Percentiles rank a stretch among this genome's conserved stretches.
phyloP scores from a whole-genome alignment of 1,139 yeast genomes.

The Blastobotrys petasosporus region DNA sequence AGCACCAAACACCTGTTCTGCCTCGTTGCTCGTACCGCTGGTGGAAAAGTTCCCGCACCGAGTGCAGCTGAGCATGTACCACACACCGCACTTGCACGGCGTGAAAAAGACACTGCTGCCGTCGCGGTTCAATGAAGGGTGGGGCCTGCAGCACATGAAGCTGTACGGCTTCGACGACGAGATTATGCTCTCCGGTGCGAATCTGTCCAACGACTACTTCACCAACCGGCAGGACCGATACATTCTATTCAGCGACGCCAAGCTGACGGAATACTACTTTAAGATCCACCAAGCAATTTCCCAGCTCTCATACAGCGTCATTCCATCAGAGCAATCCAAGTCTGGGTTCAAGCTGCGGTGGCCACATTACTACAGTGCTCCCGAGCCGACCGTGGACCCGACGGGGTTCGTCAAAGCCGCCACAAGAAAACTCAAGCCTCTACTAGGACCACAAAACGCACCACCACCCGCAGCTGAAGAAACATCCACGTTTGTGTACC shows the following conservation, averaged over 20 bases:
- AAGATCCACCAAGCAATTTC: slow-evolving; percentile 61
- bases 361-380: slow-evolving; percentile 51
- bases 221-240: slow-evolving; percentile 96
- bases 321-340: slow-evolving; percentile 24
- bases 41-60: slow-evolving; percentile 57
- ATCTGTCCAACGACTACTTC: slow-evolving; percentile 83
- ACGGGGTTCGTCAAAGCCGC: slow-evolving; percentile 55
- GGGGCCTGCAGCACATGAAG: slow-evolving; percentile 96
- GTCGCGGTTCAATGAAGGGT: slow-evolving; percentile 79
- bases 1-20: slow-evolving; percentile 73
- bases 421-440: slow-evolving; percentile 50
- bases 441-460: slow-evolving; percentile 35
- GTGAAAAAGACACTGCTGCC: slow-evolving; percentile 63
- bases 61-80: slow-evolving; percentile 78
- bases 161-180: slow-evolving; percentile 92
- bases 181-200: slow-evolving; percentile 85
- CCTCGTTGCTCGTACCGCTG: slow-evolving; percentile 63
- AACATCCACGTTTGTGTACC: slow-evolving; percentile 71
- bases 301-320: slow-evolving; percentile 62
- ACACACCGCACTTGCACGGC: slow-evolving; percentile 81
- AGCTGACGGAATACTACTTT: slow-evolving; percentile 67
- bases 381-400: slow-evolving; percentile 63
- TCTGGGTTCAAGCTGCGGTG: slow-evolving; percentile 56
- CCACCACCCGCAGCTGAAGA: slow-evolving; percentile 22
- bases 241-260: slow-evolving; percentile 55